Conservation (phyloP, 768 basidiomycete species). For the Auriculariales sp. region DNA sequence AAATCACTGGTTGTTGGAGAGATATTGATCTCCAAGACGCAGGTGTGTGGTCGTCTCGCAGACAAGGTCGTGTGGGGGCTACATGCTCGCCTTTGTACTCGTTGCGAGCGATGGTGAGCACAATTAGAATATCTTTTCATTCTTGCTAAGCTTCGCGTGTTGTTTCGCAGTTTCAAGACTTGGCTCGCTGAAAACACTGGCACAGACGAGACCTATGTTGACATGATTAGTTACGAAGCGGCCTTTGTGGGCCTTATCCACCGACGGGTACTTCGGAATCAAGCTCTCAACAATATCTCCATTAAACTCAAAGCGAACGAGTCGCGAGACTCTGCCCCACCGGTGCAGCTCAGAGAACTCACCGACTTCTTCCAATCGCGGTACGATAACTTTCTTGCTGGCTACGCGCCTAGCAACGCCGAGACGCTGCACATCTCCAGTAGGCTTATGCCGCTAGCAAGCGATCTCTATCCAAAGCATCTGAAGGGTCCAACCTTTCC, state of each 20-base stretch:
- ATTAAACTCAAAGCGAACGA: not conserved
- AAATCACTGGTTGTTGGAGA: not conserved
- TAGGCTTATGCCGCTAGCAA: not conserved
- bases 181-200: not conserved
- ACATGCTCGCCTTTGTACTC: not conserved
- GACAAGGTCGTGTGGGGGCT: not conserved
- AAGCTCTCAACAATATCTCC: not conserved
- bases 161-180: not conserved
- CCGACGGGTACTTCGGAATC: not conserved
- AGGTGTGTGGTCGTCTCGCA: not conserved
- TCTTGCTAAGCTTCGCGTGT: not conserved
- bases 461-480: slow-evolving; percentile 1
- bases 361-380: not conserved
- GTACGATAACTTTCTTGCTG: not conserved
- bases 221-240: not conserved
- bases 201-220: not conserved
- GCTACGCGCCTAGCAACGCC: too few relatives aligned
- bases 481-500: not conserved
- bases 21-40: not conserved
- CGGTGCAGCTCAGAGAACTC: not conserved
- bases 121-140: not conserved
- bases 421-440: too few relatives aligned
- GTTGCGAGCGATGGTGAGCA: not conserved
- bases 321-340: not conserved
- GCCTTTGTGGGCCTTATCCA: not conserved